Conservation (phyloP, 352 stramenopile genomes). For the Globisporangium heterothallicum region DNA sequence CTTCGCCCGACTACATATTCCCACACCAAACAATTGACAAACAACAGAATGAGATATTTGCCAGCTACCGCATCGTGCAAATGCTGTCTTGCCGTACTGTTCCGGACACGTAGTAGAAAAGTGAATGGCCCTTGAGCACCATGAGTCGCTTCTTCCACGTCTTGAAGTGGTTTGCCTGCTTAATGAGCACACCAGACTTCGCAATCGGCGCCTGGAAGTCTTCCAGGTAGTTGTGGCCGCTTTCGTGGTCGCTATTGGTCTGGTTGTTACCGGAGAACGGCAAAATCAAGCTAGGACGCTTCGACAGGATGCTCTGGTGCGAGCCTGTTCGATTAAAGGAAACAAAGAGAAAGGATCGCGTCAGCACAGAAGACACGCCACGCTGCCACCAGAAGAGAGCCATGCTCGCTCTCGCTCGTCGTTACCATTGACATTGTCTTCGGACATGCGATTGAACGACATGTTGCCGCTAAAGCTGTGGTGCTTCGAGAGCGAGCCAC, state of each 20-base stretch:
- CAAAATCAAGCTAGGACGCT: constrained; percentile 72
- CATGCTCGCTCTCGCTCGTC: background rate
- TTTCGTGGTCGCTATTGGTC: constrained; percentile 13
- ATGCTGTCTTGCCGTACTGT: constrained; percentile 37
- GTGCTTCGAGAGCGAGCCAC: constrained; percentile 38
- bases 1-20: constrained; percentile 61
- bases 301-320: constrained; percentile 54
- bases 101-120: constrained; percentile 87
- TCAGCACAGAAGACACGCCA: background rate
- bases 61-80: background rate
- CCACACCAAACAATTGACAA: background rate
- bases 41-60: constrained; percentile 10
- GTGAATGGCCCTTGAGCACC: constrained; percentile 82
- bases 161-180: constrained; percentile 86
- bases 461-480: constrained; percentile 72
- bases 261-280: constrained; percentile 35
- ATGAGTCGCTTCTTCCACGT: constrained; percentile 88
- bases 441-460: constrained; percentile 45
- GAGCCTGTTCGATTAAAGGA: background rate
- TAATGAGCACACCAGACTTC: constrained; percentile 82
- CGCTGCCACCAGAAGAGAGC: background rate
- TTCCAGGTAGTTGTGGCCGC: constrained; percentile 48
- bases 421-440: constrained; percentile 22
- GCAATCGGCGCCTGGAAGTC: constrained; percentile 80
- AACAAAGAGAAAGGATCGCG: background rate